phyloP scores from a whole-genome alignment of 2,329 filamentous ascomycete genomes.

The Tolypocladium paradoxum region DNA sequence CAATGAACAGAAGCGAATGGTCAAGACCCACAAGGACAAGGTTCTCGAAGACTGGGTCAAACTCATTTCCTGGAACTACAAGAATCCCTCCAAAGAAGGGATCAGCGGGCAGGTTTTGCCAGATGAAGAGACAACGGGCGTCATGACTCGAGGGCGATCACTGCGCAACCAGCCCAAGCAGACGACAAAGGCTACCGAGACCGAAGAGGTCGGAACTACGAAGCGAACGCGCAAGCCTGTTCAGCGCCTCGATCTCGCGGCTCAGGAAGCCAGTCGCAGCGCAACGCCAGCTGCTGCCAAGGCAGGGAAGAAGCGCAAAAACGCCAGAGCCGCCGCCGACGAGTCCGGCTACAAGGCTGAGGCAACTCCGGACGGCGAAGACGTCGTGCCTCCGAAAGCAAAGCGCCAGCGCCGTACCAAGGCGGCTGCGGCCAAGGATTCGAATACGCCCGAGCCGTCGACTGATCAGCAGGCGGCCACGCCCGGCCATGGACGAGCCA shows the following conservation, averaged over 20 bases:
- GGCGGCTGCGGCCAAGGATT: slow-evolving; percentile 2
- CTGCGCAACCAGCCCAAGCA: slow-evolving; percentile 46
- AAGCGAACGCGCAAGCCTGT: slow-evolving; percentile 45
- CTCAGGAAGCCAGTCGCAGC: slow-evolving; percentile 39
- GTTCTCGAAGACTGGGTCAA: background rate
- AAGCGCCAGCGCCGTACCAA: slow-evolving; percentile 15
- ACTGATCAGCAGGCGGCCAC: background rate
- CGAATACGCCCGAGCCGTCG: background rate
- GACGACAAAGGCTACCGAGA: slow-evolving; percentile 48
- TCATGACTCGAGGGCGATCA: slow-evolving; percentile 39
- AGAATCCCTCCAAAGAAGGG: slow-evolving; percentile 36
- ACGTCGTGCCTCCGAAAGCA: slow-evolving; percentile 5
- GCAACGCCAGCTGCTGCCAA: slow-evolving; percentile 32
- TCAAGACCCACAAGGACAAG: background rate
- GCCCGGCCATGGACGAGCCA: background rate
- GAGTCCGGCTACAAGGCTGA: slow-evolving; percentile 22
- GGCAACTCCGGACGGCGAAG: slow-evolving; percentile 20
- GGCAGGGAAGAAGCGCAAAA: slow-evolving; percentile 20
- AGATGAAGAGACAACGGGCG: slow-evolving; percentile 37
- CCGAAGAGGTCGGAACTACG: slow-evolving; percentile 33
- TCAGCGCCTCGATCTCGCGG: slow-evolving; percentile 37
- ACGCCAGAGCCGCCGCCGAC: slow-evolving; percentile 17
- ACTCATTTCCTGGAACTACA: slow-evolving; percentile 7
- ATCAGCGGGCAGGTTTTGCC: slow-evolving; percentile 47
- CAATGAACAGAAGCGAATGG: background rate